Base-by-base conservation (phyloP, 2,329 filamentous ascomycete species). In the Pseudocercospora vitis region DNA sequence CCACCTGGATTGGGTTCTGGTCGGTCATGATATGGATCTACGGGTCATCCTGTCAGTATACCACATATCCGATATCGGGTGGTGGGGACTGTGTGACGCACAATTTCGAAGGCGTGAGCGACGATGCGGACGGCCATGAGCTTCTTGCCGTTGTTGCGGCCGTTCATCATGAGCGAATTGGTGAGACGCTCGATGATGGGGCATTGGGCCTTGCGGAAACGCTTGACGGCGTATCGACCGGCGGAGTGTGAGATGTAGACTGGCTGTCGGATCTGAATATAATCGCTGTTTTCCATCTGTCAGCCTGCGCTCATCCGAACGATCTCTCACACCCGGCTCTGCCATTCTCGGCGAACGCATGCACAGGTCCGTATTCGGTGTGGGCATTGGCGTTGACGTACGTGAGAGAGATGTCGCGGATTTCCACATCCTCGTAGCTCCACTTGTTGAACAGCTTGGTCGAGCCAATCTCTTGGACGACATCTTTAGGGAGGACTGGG, bases 141-240 rank as follows among this genome's bases (percentile, higher is more conserved):
- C 90, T 99, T 99, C 89, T 99, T 99, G 81, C 94, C 94, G 89
- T 96, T 99, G 89, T 99, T 99, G 81, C 94, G 94, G 80, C 94
- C 94, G 87, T 99, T 96, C 92, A 97, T 97, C 95, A 99, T 99
- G 77, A 99, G 87, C 58, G 94, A 97, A 89, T 99, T 99, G 85
- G 94, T 99, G 71, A 99, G 87, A 78, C 94, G 92, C 89, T 99
- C 94, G 76, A 99, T 96, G 87, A 99, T 97, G 73, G 94, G 94
- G 89, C 94, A 99, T 86, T 97, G 95, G 77, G 95, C 94, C 88
- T 99, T 99, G 84, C 94, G 89, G 90, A 99, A 99, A 76, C 95
- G 88, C 91, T 99, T 99, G 81, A 87, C 85, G 75, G 94, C 94
- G 86, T 96, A 99, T 76, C 91, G 90, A 76, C 94, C 94, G 74